These are phyloP conservation scores for Coelastrella sp. DNA, from an alignment of 139 green algal species.

Conservation along the genomic window DNA sequence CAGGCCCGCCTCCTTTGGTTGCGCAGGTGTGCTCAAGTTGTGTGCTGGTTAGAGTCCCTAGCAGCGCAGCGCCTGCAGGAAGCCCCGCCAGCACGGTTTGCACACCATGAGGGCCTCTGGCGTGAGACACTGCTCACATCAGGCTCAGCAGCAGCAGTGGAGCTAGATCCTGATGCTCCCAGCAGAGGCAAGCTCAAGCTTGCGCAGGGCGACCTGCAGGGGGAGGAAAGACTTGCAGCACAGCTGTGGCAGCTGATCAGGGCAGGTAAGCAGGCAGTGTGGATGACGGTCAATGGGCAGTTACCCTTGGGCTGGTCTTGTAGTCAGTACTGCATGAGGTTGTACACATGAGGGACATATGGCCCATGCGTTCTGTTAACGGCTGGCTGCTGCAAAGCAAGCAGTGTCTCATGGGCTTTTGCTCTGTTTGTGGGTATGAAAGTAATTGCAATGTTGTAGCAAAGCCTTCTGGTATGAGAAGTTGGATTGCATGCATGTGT, in stretches of 20 bases:
- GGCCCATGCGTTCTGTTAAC: no score
- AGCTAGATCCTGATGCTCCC: slow-evolving; percentile 87
- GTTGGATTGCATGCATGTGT: no score
- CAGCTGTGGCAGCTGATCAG: slow-evolving; percentile 82
- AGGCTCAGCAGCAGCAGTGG: slow-evolving; percentile 42
- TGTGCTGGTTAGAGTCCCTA: slow-evolving; percentile 79
- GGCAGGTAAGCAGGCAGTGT: slow-evolving; percentile 51
- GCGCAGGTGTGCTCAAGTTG: slow-evolving; percentile 68
- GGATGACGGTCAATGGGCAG: no score
- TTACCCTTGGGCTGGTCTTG: no score
- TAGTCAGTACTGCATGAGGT: no score
- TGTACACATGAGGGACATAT: background rate
- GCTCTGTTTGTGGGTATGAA: no score
- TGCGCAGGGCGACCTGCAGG: slow-evolving; percentile 61
- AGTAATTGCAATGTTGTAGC: no score
- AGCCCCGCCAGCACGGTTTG: slow-evolving; percentile 47
- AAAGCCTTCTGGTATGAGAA: no score
- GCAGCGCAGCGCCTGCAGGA: slow-evolving; percentile 61
- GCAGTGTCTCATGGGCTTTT: no score
- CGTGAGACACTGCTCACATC: slow-evolving; percentile 66
- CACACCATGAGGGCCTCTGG: slow-evolving; percentile 77
- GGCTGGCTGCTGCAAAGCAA: no score
- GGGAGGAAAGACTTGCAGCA: slow-evolving; percentile 73
- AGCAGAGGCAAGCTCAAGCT: slow-evolving; percentile 57
- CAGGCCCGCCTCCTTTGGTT: background rate